Evolutionary conservation across 192 early-diverging fungal genomes (phyloP).

Genomic region (Mortierella claussenii): DNA sequence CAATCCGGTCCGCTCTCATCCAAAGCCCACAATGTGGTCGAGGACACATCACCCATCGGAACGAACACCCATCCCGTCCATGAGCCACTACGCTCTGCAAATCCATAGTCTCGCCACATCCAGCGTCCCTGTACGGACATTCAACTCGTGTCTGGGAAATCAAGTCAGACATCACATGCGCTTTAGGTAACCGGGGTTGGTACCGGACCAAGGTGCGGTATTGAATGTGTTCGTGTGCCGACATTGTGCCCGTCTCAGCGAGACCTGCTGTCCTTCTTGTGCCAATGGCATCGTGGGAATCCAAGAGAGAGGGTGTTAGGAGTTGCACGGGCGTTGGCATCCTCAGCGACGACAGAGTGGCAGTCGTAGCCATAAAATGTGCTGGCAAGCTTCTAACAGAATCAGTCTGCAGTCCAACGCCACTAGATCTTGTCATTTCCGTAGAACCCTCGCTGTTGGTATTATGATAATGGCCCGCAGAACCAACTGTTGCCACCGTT

Average conservation of each 20-base stretch:
- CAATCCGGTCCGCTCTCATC: conserved; percentile 47
- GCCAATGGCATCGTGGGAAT: neutral
- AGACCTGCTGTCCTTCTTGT: too few species aligned
- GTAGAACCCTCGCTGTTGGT: too few species aligned
- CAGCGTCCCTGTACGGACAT: conserved; percentile 30
- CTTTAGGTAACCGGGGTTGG: conserved; percentile 46
- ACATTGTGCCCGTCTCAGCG: too few species aligned
- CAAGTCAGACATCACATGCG: conserved; percentile 50
- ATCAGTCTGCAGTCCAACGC: too few species aligned
- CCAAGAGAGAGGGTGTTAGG: too few species aligned
- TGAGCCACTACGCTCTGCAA: conserved; percentile 33
- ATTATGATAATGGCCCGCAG: too few species aligned
- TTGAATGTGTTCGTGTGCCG: conserved; percentile 21
- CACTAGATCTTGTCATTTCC: too few species aligned
- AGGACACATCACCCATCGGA: conserved; percentile 39
- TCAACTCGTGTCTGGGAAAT: conserved; percentile 45
- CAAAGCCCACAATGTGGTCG: conserved; percentile 30
- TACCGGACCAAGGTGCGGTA: conserved; percentile 42
- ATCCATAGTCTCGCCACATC: conserved; percentile 32
- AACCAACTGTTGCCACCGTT: too few species aligned
- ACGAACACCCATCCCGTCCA: conserved; percentile 34
- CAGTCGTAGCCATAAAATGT: too few species aligned
- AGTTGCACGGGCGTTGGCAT: too few species aligned
- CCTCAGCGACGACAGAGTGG: too few species aligned
- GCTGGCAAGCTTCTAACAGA: too few species aligned